phyloP scores from a whole-genome alignment of 176 grass and related monocot species.

The Typha latifolia region DNA sequence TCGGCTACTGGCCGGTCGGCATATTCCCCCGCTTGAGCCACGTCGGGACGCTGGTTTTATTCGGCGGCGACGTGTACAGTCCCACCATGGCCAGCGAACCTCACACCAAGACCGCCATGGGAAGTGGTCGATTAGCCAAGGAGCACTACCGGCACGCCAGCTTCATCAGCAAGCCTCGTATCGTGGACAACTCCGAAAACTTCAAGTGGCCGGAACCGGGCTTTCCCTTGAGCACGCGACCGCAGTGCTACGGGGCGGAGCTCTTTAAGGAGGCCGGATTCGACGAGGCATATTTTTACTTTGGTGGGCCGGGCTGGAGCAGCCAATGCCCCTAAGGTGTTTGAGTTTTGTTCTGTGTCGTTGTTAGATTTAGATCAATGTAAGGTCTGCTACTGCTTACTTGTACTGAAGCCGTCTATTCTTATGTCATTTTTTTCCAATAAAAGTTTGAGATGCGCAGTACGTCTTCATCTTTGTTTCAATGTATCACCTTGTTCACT shows the following conservation, averaged over 20 bases:
- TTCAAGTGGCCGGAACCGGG: background rate
- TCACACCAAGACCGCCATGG: background rate
- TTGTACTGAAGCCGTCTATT: too few species aligned
- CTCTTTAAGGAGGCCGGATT: background rate
- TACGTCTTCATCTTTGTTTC: too few species aligned
- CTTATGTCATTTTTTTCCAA: too few species aligned
- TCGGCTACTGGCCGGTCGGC: background rate
- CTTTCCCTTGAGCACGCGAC: background rate
- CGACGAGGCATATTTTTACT: background rate
- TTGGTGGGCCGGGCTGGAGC: background rate
- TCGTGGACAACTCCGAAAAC: background rate
- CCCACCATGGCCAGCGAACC: background rate
- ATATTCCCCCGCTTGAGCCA: background rate
- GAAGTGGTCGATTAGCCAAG: background rate
- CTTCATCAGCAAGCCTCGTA: background rate
- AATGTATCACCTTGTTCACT: constrained; percentile 18
- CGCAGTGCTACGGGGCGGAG: background rate
- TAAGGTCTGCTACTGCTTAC: too few species aligned
- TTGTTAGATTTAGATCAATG: background rate
- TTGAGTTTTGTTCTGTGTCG: background rate
- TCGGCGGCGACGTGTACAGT: constrained; percentile 2
- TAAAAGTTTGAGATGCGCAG: too few species aligned
- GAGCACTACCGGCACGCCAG: background rate
- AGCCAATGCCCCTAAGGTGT: background rate
- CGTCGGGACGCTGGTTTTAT: background rate